These are phyloP conservation scores for Grigorovia yakushimaensis DNA, from an alignment of 805 yeast species.

Conservation along the genomic window DNA sequence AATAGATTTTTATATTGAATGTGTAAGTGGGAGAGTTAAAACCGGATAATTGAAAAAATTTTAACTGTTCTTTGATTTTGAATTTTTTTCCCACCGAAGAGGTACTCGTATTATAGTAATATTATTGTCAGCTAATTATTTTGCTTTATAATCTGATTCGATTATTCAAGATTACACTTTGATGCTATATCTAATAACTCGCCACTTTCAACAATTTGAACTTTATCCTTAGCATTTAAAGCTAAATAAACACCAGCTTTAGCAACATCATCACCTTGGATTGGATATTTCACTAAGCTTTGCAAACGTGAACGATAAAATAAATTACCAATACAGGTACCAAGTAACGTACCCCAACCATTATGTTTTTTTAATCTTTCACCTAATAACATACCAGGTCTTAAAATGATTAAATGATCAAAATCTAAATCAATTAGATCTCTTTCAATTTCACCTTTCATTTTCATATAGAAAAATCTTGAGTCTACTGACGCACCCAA, in stretches of 20 bases:
- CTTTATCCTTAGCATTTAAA: conserved; percentile 21
- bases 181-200: conserved; percentile 22
- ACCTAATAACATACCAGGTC: conserved; percentile 72
- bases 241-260: conserved; percentile 41
- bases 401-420: conserved; percentile 60
- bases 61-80: too few species aligned
- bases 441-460: conserved; percentile 72
- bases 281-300: conserved; percentile 33
- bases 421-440: conserved; percentile 54
- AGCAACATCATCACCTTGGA: conserved; percentile 60
- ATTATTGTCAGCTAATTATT: too few species aligned
- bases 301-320: conserved; percentile 30
- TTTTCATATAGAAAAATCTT: conserved; percentile 46
- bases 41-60: too few species aligned
- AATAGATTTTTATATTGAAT: too few species aligned
- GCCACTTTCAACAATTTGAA: conserved; percentile 22
- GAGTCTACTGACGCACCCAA: conserved; percentile 54
- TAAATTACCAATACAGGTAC: conserved; percentile 26
- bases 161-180: not conserved
- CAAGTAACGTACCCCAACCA: conserved; percentile 30
- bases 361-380: conserved; percentile 35
- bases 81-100: too few species aligned
- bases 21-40: too few species aligned
- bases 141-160: not conserved
- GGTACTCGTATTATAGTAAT: too few species aligned